Evolutionary conservation across 164 flowering plant genomes (phyloP).

Genomic region (Pachysandra terminalis): DNA sequence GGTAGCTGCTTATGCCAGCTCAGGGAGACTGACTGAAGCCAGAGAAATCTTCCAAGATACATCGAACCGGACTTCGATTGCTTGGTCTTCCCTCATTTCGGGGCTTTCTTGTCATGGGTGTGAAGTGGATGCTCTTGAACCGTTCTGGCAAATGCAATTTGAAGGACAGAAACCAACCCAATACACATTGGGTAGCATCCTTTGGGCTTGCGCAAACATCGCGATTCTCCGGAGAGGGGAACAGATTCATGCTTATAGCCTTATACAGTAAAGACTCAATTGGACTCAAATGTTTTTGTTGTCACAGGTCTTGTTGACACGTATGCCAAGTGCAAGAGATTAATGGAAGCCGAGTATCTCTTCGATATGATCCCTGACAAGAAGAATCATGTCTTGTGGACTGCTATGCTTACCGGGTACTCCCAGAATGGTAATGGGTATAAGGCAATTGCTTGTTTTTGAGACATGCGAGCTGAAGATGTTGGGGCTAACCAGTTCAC

Average conservation of each 20-base stretch:
- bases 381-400: slow-evolving; percentile 68
- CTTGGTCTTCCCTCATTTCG: slow-evolving; percentile 79
- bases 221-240: slow-evolving; percentile 43
- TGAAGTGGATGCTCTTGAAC: slow-evolving; percentile 43
- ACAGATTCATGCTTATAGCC: slow-evolving; percentile 68
- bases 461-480: slow-evolving; percentile 50
- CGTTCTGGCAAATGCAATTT: slow-evolving; percentile 62
- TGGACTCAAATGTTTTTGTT: slow-evolving; percentile 50
- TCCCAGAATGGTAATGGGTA: slow-evolving; percentile 53
- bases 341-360: slow-evolving; percentile 56
- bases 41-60: slow-evolving; percentile 37
- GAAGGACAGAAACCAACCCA: slow-evolving; percentile 63
- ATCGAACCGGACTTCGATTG: slow-evolving; percentile 43
- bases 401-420: slow-evolving; percentile 77
- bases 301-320: slow-evolving; percentile 75
- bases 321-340: slow-evolving; percentile 63
- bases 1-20: slow-evolving; percentile 58
- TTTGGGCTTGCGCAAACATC: slow-evolving; percentile 50
- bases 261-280: slow-evolving; percentile 42
- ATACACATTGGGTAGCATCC: slow-evolving; percentile 61
- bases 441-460: slow-evolving; percentile 53
- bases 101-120: slow-evolving; percentile 54
- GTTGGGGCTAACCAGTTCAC: slow-evolving; percentile 66
- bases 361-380: slow-evolving; percentile 36
- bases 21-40: slow-evolving; percentile 61